Evolutionary conservation across 2,329 filamentous ascomycete species (phyloP).

Genomic region (Davidsoniella eucalypti): DNA sequence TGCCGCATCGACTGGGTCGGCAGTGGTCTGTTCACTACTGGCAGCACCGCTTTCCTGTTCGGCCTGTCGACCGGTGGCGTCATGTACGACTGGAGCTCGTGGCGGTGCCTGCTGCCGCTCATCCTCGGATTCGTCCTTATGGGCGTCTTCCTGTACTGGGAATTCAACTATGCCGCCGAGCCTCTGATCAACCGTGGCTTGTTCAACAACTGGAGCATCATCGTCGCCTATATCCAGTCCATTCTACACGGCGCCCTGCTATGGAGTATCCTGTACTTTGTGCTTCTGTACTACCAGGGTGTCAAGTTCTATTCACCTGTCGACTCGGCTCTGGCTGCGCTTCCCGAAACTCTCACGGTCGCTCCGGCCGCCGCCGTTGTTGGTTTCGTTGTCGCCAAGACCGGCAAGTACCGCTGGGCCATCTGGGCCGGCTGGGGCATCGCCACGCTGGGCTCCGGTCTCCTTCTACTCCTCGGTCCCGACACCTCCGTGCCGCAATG

Average conservation of each 20-base stretch:
- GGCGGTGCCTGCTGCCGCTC: constrained; percentile 45
- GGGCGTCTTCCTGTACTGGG: constrained; percentile 35
- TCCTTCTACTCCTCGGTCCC: constrained; percentile 30
- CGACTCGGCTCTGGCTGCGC: constrained; percentile 36
- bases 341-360: constrained; percentile 46
- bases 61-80: constrained; percentile 39
- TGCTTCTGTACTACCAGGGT: constrained; percentile 31
- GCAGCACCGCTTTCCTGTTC: constrained; percentile 33
- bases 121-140: constrained; percentile 36
- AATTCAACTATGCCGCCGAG: constrained; percentile 31
- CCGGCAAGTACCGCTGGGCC: constrained; percentile 42
- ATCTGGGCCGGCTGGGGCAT: constrained; percentile 46
- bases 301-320: constrained; percentile 38
- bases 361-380: constrained; percentile 41
- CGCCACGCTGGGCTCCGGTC: constrained; percentile 39
- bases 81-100: constrained; percentile 47
- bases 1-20: constrained; percentile 44
- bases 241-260: constrained; percentile 40
- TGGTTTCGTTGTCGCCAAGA: constrained; percentile 36
- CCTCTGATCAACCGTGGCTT: constrained; percentile 31
- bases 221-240: constrained; percentile 33
- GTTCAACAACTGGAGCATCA: constrained; percentile 31
- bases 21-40: constrained; percentile 41
- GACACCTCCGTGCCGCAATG: constrained; percentile 35
- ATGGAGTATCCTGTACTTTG: constrained; percentile 38